Percentiles rank a stretch among this genome's conserved stretches.
Evolutionary conservation across 345 rosid species (phyloP).

Genomic region (Bretschneidera sinensis): DNA sequence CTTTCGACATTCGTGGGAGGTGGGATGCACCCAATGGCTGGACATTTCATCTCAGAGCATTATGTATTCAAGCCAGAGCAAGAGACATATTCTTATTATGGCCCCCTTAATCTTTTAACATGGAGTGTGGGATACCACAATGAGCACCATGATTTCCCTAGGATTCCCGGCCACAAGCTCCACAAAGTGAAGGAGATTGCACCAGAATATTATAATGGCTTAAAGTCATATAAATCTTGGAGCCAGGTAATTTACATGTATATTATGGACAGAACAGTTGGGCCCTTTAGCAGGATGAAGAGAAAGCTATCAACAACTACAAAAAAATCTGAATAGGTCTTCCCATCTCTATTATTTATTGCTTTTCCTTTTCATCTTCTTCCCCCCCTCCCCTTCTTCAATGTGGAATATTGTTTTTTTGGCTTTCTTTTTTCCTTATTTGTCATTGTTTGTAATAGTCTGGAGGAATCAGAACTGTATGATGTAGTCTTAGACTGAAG

Average conservation of each 20-base stretch:
- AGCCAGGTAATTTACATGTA: constrained; percentile 90
- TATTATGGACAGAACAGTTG: constrained; percentile 56
- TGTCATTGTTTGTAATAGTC: constrained; percentile 18
- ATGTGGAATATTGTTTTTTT: too few species aligned
- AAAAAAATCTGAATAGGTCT: constrained; percentile 52
- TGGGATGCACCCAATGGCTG: constrained; percentile 90
- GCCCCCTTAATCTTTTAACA: constrained; percentile 70
- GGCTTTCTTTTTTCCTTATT: not conserved
- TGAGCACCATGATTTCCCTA: constrained; percentile 91
- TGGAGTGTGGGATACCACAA: constrained; percentile 91
- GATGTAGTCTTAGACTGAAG: constrained; percentile 7
- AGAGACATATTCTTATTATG: constrained; percentile 87
- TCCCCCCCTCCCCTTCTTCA: not conserved
- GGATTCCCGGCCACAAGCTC: constrained; percentile 78
- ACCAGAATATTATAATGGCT: constrained; percentile 62
- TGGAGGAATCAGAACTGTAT: constrained; percentile 16
- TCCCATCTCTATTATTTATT: not conserved
- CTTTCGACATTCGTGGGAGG: constrained; percentile 92
- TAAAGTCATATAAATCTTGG: constrained; percentile 68
- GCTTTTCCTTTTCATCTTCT: not conserved
- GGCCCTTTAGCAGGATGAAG: constrained; percentile 87
- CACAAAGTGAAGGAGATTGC: constrained; percentile 82
- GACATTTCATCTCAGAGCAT: constrained; percentile 88
- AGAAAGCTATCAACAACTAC: constrained; percentile 44
- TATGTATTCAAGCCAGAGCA: constrained; percentile 74